These are phyloP conservation scores for Aciculosporium take DNA, from an alignment of 2,329 filamentous ascomycete genomes.

Conservation along the genomic window DNA sequence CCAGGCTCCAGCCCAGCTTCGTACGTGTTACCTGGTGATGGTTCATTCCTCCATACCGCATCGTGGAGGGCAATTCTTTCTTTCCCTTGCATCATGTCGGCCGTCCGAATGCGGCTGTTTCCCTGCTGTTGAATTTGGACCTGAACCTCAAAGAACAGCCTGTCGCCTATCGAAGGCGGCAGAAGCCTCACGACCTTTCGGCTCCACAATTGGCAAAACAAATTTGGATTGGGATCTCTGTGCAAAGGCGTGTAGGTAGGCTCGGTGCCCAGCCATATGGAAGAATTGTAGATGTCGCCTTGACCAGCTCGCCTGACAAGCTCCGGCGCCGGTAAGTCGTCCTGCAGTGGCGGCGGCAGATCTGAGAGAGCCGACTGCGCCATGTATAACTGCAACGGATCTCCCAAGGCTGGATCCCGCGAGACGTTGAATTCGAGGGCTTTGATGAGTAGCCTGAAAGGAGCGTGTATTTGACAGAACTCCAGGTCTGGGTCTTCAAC, in stretches of 20 bases:
- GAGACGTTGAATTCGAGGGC: constrained; percentile 33
- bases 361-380: constrained; percentile 64
- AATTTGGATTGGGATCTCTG: constrained; percentile 83
- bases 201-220: constrained; percentile 73
- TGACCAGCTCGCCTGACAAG: constrained; percentile 50
- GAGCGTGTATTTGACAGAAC: constrained; percentile 45
- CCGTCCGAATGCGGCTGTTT: constrained; percentile 47
- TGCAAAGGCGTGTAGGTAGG: constrained; percentile 87
- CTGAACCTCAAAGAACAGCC: constrained; percentile 45
- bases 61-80: constrained; percentile 54
- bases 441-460: constrained; percentile 50
- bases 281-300: constrained; percentile 76
- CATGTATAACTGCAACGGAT: constrained; percentile 53
- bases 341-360: constrained; percentile 46
- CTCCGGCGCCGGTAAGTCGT: constrained; percentile 54
- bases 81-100: constrained; percentile 81
- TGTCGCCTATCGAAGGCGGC: constrained; percentile 45
- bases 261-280: constrained; percentile 75
- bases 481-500: constrained; percentile 12
- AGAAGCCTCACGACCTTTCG: constrained; percentile 61
- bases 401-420: constrained; percentile 9
- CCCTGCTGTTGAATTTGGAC: constrained; percentile 21
- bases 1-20: constrained; percentile 45
- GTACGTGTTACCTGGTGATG: constrained; percentile 19
- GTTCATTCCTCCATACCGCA: constrained; percentile 49